Evolutionary conservation across 1,284 basidiomycete species (phyloP).

Genomic region (Cryptococcus sp.): DNA sequence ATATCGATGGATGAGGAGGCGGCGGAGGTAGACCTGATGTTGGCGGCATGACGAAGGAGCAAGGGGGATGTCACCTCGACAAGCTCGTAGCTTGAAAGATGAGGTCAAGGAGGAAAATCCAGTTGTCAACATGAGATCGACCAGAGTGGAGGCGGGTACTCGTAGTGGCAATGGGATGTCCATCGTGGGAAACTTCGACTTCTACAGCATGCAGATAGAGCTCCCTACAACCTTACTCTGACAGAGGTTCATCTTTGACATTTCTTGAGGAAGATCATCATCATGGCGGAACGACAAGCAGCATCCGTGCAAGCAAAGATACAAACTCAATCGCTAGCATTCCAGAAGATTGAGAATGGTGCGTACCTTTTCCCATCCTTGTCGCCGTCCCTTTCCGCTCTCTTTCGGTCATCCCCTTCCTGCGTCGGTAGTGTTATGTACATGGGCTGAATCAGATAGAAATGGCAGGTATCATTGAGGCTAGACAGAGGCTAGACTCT

Average conservation of each 20-base stretch:
- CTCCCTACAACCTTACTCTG: too few relatives aligned
- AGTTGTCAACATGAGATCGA: too few relatives aligned
- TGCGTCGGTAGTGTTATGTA: too few relatives aligned
- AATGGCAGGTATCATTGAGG: conserved; percentile 65
- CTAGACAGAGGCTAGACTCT: conserved; percentile 73
- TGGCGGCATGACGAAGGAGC: not conserved
- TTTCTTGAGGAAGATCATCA: not conserved
- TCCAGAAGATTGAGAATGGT: conserved; percentile 67
- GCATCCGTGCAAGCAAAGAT: conserved; percentile 47
- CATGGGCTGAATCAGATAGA: conserved; percentile 47
- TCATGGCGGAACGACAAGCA: conserved; percentile 17
- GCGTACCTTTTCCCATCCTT: conserved; percentile 11
- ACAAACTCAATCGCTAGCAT: conserved; percentile 63
- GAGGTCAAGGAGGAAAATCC: too few relatives aligned
- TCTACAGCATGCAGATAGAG: too few relatives aligned
- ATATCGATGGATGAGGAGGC: not conserved
- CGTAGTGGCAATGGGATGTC: too few relatives aligned
- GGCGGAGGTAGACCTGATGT: not conserved
- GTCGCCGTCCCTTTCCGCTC: not conserved
- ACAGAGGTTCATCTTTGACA: too few relatives aligned
- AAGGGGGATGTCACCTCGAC: too few relatives aligned
- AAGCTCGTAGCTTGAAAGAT: too few relatives aligned
- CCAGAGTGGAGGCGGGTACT: not conserved
- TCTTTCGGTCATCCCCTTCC: too few relatives aligned
- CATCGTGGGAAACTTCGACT: too few relatives aligned